These are phyloP conservation scores for Pythium diclinum DNA, from an alignment of 352 stramenopile species.

Conservation along the genomic window DNA sequence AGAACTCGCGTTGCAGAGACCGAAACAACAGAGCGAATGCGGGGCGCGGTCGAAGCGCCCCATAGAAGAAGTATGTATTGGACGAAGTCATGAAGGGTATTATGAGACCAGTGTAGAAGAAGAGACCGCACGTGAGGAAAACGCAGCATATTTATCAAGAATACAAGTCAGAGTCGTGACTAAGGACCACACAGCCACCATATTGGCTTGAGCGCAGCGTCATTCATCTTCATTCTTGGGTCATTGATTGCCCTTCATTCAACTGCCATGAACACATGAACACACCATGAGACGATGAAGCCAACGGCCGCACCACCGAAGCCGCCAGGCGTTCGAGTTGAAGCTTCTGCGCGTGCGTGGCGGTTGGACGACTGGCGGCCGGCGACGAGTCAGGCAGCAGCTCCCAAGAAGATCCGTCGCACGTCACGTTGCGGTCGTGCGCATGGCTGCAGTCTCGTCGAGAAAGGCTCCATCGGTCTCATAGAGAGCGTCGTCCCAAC, in stretches of 20 bases:
- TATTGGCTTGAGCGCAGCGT: neutral
- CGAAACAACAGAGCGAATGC: conserved; percentile 3
- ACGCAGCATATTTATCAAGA: conserved; percentile 1
- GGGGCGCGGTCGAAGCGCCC: neutral
- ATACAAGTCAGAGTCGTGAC: neutral
- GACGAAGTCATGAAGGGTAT: neutral
- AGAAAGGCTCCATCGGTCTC: too few species aligned
- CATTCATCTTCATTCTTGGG: too few species aligned
- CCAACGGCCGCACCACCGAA: neutral
- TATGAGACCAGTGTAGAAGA: conserved; percentile 4
- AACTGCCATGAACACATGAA: too few species aligned
- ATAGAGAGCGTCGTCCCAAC: neutral
- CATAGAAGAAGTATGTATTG: conserved; percentile 7
- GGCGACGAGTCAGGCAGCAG: too few species aligned
- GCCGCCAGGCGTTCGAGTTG: too few species aligned
- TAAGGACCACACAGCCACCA: neutral
- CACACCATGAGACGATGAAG: neutral
- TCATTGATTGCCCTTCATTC: too few species aligned
- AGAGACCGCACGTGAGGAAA: neutral
- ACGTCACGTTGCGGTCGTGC: too few species aligned
- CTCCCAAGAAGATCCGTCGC: too few species aligned
- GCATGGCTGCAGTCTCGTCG: too few species aligned
- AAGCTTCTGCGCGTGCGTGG: too few species aligned
- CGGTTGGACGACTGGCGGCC: too few species aligned
- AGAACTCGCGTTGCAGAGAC: neutral